Base-by-base conservation (phyloP, 2,329 filamentous ascomycete species). In the Amauroascus verrucosus region DNA sequence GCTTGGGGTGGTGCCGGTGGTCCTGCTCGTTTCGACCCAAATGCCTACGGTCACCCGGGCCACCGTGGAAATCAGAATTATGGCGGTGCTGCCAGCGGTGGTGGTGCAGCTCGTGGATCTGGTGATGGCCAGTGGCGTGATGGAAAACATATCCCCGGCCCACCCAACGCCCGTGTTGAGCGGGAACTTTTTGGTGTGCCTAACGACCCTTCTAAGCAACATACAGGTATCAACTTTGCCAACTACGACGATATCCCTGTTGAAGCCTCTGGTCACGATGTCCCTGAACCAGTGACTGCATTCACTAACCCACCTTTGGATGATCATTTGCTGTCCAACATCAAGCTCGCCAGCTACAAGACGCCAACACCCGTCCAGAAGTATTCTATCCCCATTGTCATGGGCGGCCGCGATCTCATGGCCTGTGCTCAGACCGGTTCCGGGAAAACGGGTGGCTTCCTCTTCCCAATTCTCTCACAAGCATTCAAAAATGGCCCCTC, bases 171-270 rank as follows among this genome's bases (percentile, higher is more conserved):
- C 59, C 89, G 91, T 63, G 61, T 95, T 45, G 93, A 98, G 80
- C 90, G 90, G 64, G 93, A 98, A 68, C 85, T 98, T 50, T 98
- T 96, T 70, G 93, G 93, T 66, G 77, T 85, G 48, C 77, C 84
- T 63, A 91, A 97, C 71, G 93, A 97, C 67, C 88, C 91, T 59
- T 83, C 85, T 61, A 97, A 96, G 80, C 87, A 95, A 72, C 87
- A 94, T 66, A 96, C 89, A 32, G 93, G 93, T 73, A 97, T 98
- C 85, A 98, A 98, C 81, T 98, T 98, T 70, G 85, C 95, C 77
- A 98, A 98, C 79, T 98, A 98, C 75, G 93, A 98, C 68, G 93
- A 98, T 72, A 98, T 98, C 61, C 93, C 93, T 53, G 93, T 98
- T 60, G 93, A 97, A 75, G 93, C 93, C 59, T 96, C 91, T 56